These are phyloP conservation scores for Pestalotiopsis sp. DNA, from an alignment of 2,329 filamentous ascomycete species.

Conservation along the genomic window DNA sequence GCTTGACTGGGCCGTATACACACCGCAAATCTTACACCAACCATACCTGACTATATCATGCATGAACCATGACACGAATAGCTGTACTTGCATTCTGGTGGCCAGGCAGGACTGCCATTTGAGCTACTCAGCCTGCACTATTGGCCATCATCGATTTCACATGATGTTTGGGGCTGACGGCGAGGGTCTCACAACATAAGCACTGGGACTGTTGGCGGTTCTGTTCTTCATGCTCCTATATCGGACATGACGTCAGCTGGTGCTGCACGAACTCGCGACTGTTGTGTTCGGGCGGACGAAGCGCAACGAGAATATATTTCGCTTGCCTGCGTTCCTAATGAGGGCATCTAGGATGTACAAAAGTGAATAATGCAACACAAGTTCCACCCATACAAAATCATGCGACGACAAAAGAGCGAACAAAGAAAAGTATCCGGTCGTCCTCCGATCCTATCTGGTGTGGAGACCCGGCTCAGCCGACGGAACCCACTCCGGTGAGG, in stretches of 20 bases:
- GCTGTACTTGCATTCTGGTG: neutral
- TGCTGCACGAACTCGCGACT: neutral
- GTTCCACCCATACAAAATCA: neutral
- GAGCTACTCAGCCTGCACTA: neutral
- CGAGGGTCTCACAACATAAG: neutral
- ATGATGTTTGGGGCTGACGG: neutral
- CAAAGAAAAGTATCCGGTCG: neutral
- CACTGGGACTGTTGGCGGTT: neutral
- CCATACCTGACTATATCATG: neutral
- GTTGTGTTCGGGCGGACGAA: neutral
- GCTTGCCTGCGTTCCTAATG: neutral
- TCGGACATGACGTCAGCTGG: conserved; percentile 11
- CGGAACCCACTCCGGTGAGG: conserved; percentile 9
- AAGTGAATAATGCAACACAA: neutral
- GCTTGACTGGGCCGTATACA: no score
- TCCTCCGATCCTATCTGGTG: conserved; percentile 2
- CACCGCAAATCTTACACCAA: neutral
- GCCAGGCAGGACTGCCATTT: neutral
- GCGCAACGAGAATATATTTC: neutral
- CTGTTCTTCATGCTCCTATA: neutral
- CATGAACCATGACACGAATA: conserved; percentile 1
- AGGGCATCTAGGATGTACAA: neutral
- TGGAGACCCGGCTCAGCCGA: conserved; percentile 5
- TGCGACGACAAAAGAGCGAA: neutral
- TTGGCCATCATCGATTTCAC: neutral